phyloP scores from a whole-genome alignment of 2,329 filamentous ascomycete species.

The Diaporthe batatas region DNA sequence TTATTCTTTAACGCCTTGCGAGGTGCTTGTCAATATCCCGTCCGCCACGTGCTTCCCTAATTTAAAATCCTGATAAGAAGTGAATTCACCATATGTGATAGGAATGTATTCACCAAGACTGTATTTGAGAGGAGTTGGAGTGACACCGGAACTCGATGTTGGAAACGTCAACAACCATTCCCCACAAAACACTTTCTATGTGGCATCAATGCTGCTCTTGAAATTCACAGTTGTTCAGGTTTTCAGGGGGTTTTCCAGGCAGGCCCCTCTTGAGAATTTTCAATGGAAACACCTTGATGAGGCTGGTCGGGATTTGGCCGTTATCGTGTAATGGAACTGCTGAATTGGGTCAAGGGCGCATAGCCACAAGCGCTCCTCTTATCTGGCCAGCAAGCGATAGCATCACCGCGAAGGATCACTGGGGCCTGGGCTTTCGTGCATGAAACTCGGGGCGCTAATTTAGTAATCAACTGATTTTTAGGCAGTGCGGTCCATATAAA shows the following conservation, averaged over 20 bases:
- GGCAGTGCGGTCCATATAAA: conserved; percentile 15
- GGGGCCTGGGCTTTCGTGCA: conserved; percentile 1
- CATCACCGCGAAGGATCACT: conserved; percentile 20
- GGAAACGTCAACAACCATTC: neutral
- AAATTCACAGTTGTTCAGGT: neutral
- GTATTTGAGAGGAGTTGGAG: neutral
- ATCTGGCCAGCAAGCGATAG: conserved; percentile 15
- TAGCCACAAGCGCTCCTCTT: conserved; percentile 18
- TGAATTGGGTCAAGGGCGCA: conserved; percentile 24
- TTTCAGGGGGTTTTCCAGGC: no score
- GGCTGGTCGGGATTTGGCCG: conserved; percentile 21
- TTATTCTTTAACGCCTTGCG: no score
- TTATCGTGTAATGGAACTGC: conserved; percentile 12
- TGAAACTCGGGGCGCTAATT: conserved; percentile 18
- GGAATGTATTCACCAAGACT: neutral
- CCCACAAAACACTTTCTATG: neutral
- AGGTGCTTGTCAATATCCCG: neutral
- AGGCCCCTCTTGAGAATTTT: neutral
- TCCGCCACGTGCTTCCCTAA: neutral
- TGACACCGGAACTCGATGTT: neutral
- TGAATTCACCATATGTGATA: neutral
- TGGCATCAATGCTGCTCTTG: no score
- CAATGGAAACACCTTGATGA: neutral
- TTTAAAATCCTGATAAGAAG: neutral
- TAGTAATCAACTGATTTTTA: conserved; percentile 19